Conservation (phyloP, 2,329 filamentous ascomycete genomes). For the Plenodomus lindquistii region DNA sequence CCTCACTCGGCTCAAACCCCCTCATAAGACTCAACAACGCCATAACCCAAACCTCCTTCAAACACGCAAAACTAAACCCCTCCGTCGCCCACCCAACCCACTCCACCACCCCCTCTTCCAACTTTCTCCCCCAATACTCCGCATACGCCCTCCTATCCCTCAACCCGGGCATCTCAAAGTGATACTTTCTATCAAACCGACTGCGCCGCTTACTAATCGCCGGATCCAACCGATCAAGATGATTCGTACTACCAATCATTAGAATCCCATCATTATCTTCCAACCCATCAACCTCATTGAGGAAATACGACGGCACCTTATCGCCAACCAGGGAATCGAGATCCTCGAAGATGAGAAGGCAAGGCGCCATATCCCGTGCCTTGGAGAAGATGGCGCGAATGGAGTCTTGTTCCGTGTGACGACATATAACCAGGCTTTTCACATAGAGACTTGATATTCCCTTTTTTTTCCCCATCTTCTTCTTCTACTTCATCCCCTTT, state of each 20-base stretch:
- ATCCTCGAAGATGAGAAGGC: conserved; percentile 71
- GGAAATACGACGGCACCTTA: conserved; percentile 65
- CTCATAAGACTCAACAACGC: conserved; percentile 41
- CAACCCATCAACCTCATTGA: conserved; percentile 72
- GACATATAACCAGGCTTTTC: conserved; percentile 53
- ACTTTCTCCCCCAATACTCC: conserved; percentile 47
- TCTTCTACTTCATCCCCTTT: too few relatives aligned
- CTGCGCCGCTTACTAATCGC: conserved; percentile 56
- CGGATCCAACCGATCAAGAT: conserved; percentile 65
- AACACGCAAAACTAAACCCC: conserved; percentile 48
- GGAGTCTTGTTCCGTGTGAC: conserved; percentile 57
- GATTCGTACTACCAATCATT: conserved; percentile 67
- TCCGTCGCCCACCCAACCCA: conserved; percentile 43
- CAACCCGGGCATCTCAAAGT: conserved; percentile 44
- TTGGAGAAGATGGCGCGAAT: conserved; percentile 45
- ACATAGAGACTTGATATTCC: conserved; percentile 60
- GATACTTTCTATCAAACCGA: conserved; percentile 52
- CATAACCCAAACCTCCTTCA: conserved; percentile 49
- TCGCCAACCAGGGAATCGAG: conserved; percentile 67
- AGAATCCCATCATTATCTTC: conserved; percentile 70
- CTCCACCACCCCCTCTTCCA: conserved; percentile 37
- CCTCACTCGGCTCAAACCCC: conserved; percentile 27
- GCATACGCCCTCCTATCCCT: conserved; percentile 44
- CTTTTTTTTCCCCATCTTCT: too few relatives aligned
- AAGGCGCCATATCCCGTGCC: conserved; percentile 65